Conservation (phyloP, 805 yeast species). For the Komagataella pseudopastoris region DNA sequence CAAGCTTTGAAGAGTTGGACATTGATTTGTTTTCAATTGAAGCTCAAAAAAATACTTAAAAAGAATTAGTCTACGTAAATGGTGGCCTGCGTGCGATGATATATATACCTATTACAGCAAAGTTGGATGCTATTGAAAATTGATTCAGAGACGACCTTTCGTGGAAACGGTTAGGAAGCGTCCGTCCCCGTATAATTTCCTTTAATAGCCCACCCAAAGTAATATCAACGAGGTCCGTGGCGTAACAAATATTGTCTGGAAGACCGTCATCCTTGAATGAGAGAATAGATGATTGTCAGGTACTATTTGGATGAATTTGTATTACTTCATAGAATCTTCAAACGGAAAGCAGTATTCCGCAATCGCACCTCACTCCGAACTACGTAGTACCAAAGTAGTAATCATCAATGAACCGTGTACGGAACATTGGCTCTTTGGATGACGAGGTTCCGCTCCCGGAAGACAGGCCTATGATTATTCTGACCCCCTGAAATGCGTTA, state of each 20-base stretch:
- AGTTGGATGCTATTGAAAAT: not conserved
- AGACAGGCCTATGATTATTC: conserved; percentile 45
- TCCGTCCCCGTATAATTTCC: not conserved
- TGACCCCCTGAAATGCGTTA: conserved; percentile 60
- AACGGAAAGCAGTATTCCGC: not conserved
- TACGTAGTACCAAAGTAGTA: conserved; percentile 43
- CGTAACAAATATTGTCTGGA: not conserved
- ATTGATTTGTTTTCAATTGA: conserved; percentile 7
- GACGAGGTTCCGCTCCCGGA: not conserved
- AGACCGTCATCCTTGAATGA: not conserved
- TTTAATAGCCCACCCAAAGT: no score
- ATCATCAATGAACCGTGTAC: conserved; percentile 48
- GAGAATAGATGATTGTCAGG: not conserved
- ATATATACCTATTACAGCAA: not conserved
- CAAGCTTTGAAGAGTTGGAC: conserved; percentile 34
- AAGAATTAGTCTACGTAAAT: not conserved
- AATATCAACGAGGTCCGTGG: not conserved
- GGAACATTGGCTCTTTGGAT: conserved; percentile 28
- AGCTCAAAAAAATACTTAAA: no score
- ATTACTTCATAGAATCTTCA: not conserved
- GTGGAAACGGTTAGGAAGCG: not conserved
- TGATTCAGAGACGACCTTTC: not conserved
- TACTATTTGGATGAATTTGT: not conserved
- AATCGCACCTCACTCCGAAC: not conserved
- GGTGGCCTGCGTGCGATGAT: not conserved